A percentile compares a stretch with the other conserved stretches of the same genome.
phyloP scores from a whole-genome alignment of 495 filamentous ascomycete species.

The Xylaria intraflava region DNA sequence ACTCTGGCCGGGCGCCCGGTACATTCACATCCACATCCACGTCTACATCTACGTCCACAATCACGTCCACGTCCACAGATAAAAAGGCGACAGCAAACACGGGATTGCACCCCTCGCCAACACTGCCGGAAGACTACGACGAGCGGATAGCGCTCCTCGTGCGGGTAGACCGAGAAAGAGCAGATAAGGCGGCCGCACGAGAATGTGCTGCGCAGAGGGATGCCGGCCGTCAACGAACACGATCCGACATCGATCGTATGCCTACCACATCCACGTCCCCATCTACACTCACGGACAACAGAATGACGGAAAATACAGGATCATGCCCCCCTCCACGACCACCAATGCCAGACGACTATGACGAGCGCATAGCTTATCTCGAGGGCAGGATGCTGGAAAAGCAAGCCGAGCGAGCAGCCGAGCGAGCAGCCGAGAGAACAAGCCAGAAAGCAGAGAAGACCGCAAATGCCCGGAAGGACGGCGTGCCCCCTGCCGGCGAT shows the following conservation, averaged over 20 bases:
- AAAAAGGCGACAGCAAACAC: neutral
- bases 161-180: slow-evolving; percentile 28
- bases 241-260: neutral
- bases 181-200: neutral
- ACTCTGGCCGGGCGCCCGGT: neutral
- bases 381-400: slow-evolving; percentile 34
- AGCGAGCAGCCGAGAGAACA: slow-evolving; percentile 23
- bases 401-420: too few species aligned
- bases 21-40: slow-evolving; percentile 9
- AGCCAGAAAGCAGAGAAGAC: slow-evolving; percentile 15
- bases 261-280: slow-evolving; percentile 8
- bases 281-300: slow-evolving; percentile 2
- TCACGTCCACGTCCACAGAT: slow-evolving; percentile 8
- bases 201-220: neutral
- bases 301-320: neutral
- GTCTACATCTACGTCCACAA: slow-evolving; percentile 11
- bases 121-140: slow-evolving; percentile 23
- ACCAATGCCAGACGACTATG: slow-evolving; percentile 19
- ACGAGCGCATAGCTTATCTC: slow-evolving; percentile 34
- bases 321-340: neutral
- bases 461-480: neutral
- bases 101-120: neutral
- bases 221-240: neutral
- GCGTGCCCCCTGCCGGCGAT: neutral
- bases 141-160: slow-evolving; percentile 37